Base-by-base conservation (phyloP, 208 protist species). In the Leishmania arabica region DNA sequence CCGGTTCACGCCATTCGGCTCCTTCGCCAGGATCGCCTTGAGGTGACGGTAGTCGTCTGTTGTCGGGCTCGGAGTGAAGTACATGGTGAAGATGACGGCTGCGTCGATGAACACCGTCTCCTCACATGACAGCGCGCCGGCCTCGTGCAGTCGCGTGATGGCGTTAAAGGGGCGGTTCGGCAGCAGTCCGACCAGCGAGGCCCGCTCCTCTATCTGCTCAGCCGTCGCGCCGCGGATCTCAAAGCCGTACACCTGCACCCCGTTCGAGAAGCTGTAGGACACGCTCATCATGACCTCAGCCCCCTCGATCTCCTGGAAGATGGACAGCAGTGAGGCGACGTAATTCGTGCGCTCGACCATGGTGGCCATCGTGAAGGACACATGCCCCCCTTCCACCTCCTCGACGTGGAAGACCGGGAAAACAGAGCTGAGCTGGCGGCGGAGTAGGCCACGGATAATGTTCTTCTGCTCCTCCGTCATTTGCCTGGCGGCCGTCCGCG, bases 31-130 rank as follows among this genome's bases (percentile, higher is more conserved):
- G 58, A 94, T 81, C 17, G 84, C 49, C 64, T 87, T 87, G 56
- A 97, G 87, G 75, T 94, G 90, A 62, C 81, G 78, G 82, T 94
- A 98, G 88, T 96, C 90, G 42, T 97, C 97, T 27, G 84, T 89
- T n/a, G 85, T 88, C 53, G 93, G 90, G 78, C 88, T 89, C 66
- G 91, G 94, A 37, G 97, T 97, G 90, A 98, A 99, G 89, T 98
- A 96, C 85, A 94, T 94, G 54, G 92, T 83, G 79, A 97, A 97
- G 72, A 95, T 89, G 72, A 95, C 82, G 8, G 89, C 91, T 24
- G 90, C 89, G 74, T 93, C 89, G 31, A 93, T 88, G 78, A 90
- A 98, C 72, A 97, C 91, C 64, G 88, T 84, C 75, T 94, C 89
- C 83, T 95, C 89, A 64, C 79, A 85, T 60, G 84, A 90, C 42